A percentile compares a stretch with the other conserved stretches of the same genome.
These are phyloP conservation scores for Diospyros lotus DNA, from an alignment of 148 eudicot genomes.

Conservation along the genomic window DNA sequence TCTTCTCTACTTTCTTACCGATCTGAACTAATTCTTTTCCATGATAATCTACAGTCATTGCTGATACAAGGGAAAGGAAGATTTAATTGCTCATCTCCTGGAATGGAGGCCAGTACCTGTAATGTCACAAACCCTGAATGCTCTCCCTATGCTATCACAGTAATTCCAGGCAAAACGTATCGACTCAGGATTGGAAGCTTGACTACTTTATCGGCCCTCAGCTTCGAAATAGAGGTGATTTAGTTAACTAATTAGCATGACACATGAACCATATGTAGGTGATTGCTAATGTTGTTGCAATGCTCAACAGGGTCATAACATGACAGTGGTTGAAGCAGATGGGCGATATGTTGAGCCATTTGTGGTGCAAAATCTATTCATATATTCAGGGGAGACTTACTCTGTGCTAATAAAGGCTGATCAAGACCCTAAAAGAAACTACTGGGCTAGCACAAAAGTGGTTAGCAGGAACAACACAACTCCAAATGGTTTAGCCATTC, in stretches of 20 bases:
- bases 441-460: conserved; percentile 51
- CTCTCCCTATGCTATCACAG: conserved; percentile 43
- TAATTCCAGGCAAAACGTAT: conserved; percentile 57
- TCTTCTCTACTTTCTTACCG: neutral
- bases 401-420: conserved; percentile 63
- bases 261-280: neutral
- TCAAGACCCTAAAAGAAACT: conserved; percentile 56
- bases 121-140: conserved; percentile 51
- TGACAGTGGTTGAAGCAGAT: no score
- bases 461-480: conserved; percentile 48
- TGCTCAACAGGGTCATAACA: no score
- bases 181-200: conserved; percentile 63
- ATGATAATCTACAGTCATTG: conserved; percentile 38
- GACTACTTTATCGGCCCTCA: conserved; percentile 56
- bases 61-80: conserved; percentile 65
- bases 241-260: neutral
- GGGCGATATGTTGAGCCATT: no score
- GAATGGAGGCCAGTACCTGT: conserved; percentile 23
- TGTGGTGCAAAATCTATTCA: no score
- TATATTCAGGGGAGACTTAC: conserved; percentile 16
- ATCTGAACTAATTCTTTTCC: neutral
- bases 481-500: conserved; percentile 52
- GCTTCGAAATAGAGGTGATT: conserved; percentile 66
- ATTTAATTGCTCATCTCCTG: conserved; percentile 42
- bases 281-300: no score